These are phyloP conservation scores for Porogramme epimiltina DNA, from an alignment of 1,284 basidiomycete genomes.

Conservation along the genomic window DNA sequence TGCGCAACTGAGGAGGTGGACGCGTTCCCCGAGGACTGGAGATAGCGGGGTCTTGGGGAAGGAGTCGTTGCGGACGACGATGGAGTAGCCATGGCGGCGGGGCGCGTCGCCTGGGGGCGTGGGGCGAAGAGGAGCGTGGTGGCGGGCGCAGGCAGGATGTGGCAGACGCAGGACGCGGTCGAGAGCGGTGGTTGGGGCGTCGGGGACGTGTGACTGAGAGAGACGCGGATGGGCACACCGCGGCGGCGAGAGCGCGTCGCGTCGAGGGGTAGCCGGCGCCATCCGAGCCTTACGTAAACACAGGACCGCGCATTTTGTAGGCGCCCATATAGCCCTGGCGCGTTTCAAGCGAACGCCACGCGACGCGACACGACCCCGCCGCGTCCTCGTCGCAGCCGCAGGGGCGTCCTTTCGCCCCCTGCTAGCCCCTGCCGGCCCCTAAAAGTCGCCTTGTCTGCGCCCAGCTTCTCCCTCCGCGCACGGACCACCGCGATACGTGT, in stretches of 20 bases:
- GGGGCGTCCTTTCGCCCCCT: background rate
- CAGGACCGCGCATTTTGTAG: conserved; percentile 20
- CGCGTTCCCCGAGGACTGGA: conserved; percentile 47
- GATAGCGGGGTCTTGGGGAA: conserved; percentile 67
- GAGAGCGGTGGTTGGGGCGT: conserved; percentile 19
- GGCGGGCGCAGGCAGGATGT: conserved; percentile 4
- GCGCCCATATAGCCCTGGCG: conserved; percentile 17
- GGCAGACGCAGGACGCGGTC: conserved; percentile 18
- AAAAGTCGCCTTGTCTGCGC: background rate
- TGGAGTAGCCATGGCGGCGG: conserved; percentile 63
- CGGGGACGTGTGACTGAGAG: conserved; percentile 26
- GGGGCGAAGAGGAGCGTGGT: background rate
- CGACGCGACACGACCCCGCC: background rate
- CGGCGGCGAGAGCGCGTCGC: conserved; percentile 27
- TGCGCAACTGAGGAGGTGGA: conserved; percentile 30
- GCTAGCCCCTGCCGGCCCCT: conserved; percentile 3
- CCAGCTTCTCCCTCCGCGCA: conserved; percentile 1
- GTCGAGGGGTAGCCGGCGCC: conserved; percentile 25
- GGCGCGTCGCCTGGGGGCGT: conserved; percentile 11
- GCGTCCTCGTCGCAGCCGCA: background rate
- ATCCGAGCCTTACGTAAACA: conserved; percentile 20
- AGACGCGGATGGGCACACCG: conserved; percentile 24
- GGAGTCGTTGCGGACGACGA: conserved; percentile 77
- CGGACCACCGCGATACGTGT: conserved; percentile 6
- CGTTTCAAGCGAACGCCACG: conserved; percentile 1